Evolutionary conservation across 805 yeast genomes (phyloP).

Genomic region (Yarrowia divulgata): DNA sequence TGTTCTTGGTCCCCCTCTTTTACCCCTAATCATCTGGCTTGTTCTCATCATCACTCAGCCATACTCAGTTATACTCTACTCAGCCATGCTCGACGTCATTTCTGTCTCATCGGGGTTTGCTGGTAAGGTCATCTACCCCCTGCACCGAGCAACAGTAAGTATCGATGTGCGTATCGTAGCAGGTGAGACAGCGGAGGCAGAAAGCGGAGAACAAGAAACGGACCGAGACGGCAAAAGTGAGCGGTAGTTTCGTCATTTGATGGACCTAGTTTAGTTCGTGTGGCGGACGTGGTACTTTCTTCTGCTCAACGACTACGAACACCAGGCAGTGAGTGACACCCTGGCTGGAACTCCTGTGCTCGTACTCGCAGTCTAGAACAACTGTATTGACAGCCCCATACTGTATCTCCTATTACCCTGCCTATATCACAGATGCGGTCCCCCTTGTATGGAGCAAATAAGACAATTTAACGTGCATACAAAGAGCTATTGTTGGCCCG

Average conservation of each 20-base stretch:
- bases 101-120: conserved; percentile 21
- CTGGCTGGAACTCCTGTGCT: too few relatives aligned
- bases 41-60: too few relatives aligned
- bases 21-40: conserved; percentile 7
- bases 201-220: neutral
- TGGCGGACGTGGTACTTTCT: neutral
- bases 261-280: neutral
- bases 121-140: conserved; percentile 7
- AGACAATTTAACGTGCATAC: conserved; percentile 32
- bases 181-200: conserved; percentile 7
- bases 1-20: neutral
- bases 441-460: conserved; percentile 23
- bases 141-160: conserved; percentile 21
- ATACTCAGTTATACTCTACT: too few relatives aligned
- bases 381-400: too few relatives aligned
- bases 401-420: neutral
- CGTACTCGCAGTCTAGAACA: too few relatives aligned
- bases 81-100: neutral
- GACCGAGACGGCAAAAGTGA: neutral
- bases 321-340: too few relatives aligned
- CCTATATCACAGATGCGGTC: neutral
- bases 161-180: neutral
- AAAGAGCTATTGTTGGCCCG: conserved; percentile 21
- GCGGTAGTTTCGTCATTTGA: neutral
- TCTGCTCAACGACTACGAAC: too few relatives aligned